These are phyloP conservation scores for Suhomyces choctaworum DNA, from an alignment of 1,139 yeast genomes.

Conservation along the genomic window DNA sequence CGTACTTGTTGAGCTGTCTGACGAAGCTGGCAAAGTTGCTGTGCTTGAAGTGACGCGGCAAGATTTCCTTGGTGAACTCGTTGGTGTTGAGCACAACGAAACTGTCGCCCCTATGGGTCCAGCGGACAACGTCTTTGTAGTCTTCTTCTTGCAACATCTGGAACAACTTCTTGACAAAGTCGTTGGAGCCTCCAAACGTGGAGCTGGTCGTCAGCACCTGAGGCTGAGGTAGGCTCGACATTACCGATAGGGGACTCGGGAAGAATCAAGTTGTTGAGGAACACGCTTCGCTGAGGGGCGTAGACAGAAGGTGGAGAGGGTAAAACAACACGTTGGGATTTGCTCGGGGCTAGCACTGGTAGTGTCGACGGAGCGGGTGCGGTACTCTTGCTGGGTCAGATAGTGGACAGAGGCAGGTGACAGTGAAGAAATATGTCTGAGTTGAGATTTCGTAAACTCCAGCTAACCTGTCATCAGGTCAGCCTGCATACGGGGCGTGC, in stretches of 20 bases:
- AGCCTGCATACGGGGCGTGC: slow-evolving; percentile 4
- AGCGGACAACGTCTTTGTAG: slow-evolving; percentile 70
- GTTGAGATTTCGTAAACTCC: not conserved
- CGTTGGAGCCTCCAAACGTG: slow-evolving; percentile 52
- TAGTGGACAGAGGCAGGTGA: slow-evolving; percentile 4
- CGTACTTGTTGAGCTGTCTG: slow-evolving; percentile 82
- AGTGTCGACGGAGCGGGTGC: too few species aligned
- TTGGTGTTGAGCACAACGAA: slow-evolving; percentile 88
- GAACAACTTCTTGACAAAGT: slow-evolving; percentile 72
- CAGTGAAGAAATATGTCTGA: not conserved
- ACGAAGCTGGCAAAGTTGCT: slow-evolving; percentile 93
- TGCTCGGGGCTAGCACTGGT: too few species aligned
- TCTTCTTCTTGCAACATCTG: slow-evolving; percentile 83
- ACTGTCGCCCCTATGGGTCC: slow-evolving; percentile 82
- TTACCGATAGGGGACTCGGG: too few species aligned
- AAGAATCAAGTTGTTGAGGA: too few species aligned
- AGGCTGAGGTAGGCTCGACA: slow-evolving; percentile 8
- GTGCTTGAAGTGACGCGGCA: slow-evolving; percentile 78
- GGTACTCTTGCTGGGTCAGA: too few species aligned
- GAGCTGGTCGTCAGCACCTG: slow-evolving; percentile 11
- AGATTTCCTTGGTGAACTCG: slow-evolving; percentile 39
- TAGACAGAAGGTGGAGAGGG: too few species aligned
- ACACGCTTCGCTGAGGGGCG: too few species aligned
- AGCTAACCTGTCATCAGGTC: slow-evolving; percentile 4
- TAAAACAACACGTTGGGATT: too few species aligned